Conservation (phyloP, 305 asterid species). For the Nicotiana rustica region DNA sequence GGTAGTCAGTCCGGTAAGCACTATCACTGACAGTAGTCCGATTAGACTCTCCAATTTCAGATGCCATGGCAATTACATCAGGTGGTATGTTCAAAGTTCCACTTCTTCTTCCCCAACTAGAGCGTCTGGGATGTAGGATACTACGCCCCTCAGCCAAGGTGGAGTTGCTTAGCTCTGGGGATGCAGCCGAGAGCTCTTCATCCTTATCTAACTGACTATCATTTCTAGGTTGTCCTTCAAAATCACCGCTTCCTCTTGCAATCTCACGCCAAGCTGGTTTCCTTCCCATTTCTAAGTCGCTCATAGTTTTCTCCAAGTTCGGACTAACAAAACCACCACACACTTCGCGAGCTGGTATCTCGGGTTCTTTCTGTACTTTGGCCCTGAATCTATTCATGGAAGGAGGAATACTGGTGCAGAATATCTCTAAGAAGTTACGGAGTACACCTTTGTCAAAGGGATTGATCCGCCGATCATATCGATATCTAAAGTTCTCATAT, state of each 20-base stretch:
- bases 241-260: conserved; percentile 32
- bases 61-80: conserved; percentile 45
- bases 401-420: conserved; percentile 68
- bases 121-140: conserved; percentile 41
- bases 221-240: conserved; percentile 39
- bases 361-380: conserved; percentile 54
- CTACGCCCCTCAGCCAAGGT: conserved; percentile 41
- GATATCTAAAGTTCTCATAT: conserved; percentile 84
- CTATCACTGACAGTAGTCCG: conserved; percentile 35
- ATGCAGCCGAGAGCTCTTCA: conserved; percentile 27
- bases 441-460: conserved; percentile 72
- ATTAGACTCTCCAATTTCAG: conserved; percentile 49
- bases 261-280: conserved; percentile 50
- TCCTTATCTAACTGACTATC: conserved; percentile 43
- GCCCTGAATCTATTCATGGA: conserved; percentile 82
- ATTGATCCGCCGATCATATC: conserved; percentile 63
- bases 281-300: conserved; percentile 50
- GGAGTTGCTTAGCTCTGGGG: conserved; percentile 20
- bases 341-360: conserved; percentile 45
- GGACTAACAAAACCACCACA: conserved; percentile 46
- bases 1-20: conserved; percentile 28
- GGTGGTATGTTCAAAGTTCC: conserved; percentile 48
- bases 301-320: conserved; percentile 47
- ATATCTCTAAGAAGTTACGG: conserved; percentile 68
- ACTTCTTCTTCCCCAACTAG: conserved; percentile 55